Percentiles rank a stretch among this genome's conserved stretches.
These are phyloP conservation scores for Lactarius vividus DNA, from an alignment of 768 basidiomycete species.

Conservation along the genomic window DNA sequence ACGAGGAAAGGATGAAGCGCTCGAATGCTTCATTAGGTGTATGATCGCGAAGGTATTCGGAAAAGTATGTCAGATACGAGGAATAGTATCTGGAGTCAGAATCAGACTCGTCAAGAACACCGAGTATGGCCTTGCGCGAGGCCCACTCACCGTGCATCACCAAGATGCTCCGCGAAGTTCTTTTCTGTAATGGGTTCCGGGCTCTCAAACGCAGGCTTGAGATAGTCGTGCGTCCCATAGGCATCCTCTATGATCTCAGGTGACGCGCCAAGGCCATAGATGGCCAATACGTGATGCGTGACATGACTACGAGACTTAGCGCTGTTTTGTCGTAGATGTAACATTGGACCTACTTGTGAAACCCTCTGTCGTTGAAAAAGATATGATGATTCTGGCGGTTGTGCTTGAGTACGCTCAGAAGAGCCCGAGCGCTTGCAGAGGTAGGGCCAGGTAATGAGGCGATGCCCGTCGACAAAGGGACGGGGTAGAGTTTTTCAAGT, in stretches of 20 bases:
- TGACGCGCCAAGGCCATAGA: constrained; percentile 59
- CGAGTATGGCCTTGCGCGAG: not conserved
- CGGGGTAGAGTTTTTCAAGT: constrained; percentile 14
- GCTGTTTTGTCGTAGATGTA: not conserved
- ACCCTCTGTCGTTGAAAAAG: constrained; percentile 46
- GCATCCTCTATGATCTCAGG: constrained; percentile 42
- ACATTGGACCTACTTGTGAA: constrained; percentile 34
- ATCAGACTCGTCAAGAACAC: not conserved
- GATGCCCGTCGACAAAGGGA: constrained; percentile 15
- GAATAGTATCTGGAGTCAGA: constrained; percentile 50
- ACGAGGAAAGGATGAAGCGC: constrained; percentile 55
- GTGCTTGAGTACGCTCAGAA: constrained; percentile 38
- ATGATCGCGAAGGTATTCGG: constrained; percentile 39
- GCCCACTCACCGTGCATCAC: constrained; percentile 48
- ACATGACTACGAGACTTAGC: constrained; percentile 43
- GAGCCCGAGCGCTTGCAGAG: constrained; percentile 3
- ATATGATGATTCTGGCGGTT: constrained; percentile 54
- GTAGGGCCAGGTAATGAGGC: constrained; percentile 17
- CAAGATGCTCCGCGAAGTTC: constrained; percentile 56
- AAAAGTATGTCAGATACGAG: constrained; percentile 59
- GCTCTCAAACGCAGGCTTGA: constrained; percentile 41
- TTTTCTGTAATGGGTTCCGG: constrained; percentile 44
- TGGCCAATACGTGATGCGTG: constrained; percentile 54
- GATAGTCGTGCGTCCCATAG: constrained; percentile 43
- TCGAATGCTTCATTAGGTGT: constrained; percentile 51